Evolutionary conservation across 2,329 filamentous ascomycete species (phyloP).

Genomic region (Colletotrichum horii): DNA sequence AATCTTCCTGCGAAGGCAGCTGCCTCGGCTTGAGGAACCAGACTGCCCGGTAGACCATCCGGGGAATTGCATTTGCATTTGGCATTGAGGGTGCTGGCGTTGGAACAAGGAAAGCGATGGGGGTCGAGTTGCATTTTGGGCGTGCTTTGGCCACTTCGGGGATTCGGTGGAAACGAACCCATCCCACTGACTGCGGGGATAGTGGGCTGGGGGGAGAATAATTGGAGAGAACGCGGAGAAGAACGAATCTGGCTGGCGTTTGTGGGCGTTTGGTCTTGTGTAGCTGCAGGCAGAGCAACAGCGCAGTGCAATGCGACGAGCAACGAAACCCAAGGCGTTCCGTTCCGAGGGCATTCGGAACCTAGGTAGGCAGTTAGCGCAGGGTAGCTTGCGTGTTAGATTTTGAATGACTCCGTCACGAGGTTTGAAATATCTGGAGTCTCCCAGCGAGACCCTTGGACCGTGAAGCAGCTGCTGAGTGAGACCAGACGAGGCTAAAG

Average conservation of each 20-base stretch:
- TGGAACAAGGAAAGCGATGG: neutral
- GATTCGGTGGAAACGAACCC: neutral
- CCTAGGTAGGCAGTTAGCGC: neutral
- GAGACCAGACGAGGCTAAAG: neutral
- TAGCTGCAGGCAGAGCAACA: neutral
- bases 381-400: neutral
- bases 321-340: neutral
- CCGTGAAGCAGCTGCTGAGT: neutral
- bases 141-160: neutral
- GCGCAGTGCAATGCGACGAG: neutral
- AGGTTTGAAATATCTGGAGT: neutral
- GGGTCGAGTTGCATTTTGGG: neutral
- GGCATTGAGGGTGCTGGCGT: neutral
- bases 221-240: neutral
- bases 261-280: neutral
- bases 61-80: neutral
- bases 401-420: neutral
- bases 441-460: neutral
- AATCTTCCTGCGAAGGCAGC: conserved; percentile 1
- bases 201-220: neutral
- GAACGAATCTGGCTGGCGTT: neutral
- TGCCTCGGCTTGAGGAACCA: neutral
- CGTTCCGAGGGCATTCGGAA: neutral
- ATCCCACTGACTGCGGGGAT: neutral
- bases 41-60: neutral